These are phyloP conservation scores for Crithidia brevicula DNA, from an alignment of 208 protist species.

Conservation along the genomic window DNA sequence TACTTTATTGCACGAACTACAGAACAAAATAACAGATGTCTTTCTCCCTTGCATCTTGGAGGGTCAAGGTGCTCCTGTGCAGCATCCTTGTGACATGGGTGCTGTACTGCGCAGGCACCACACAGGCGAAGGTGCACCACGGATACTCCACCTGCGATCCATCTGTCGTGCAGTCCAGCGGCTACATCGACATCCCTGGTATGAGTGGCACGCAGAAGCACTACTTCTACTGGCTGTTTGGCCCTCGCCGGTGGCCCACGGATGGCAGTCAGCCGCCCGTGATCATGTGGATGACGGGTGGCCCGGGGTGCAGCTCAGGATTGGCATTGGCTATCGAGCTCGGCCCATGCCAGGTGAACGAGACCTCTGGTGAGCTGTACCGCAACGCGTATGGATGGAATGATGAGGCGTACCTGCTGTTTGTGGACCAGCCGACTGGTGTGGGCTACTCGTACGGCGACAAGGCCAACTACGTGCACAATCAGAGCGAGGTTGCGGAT, in stretches of 20 bases:
- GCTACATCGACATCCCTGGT: constrained; percentile 78
- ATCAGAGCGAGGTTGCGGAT: constrained; percentile 69
- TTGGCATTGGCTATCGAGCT: constrained; percentile 81
- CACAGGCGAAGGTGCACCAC: constrained; percentile 12
- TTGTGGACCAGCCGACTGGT: constrained; percentile 89
- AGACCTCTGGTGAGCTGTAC: constrained; percentile 41
- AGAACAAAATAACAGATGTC: no score
- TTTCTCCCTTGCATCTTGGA: no score
- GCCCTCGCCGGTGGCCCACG: constrained; percentile 33
- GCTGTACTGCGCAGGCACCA: not conserved
- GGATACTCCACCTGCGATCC: constrained; percentile 53
- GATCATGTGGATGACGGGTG: constrained; percentile 91
- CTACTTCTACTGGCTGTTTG: constrained; percentile 94
- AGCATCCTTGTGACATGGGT: no score
- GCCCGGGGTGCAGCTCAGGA: constrained; percentile 86
- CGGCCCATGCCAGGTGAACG: constrained; percentile 72
- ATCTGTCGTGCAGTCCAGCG: constrained; percentile 66
- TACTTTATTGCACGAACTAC: no score
- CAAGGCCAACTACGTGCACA: constrained; percentile 50
- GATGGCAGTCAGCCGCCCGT: constrained; percentile 50
- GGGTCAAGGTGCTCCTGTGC: no score
- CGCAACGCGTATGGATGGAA: constrained; percentile 86
- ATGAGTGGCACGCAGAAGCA: constrained; percentile 36
- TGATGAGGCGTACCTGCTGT: constrained; percentile 78
- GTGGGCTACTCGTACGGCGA: constrained; percentile 84